Evolutionary conservation across 441 rosid species (phyloP), one percentile per base, ranked within the genome.

Genomic region (Capsella rubella): DNA sequence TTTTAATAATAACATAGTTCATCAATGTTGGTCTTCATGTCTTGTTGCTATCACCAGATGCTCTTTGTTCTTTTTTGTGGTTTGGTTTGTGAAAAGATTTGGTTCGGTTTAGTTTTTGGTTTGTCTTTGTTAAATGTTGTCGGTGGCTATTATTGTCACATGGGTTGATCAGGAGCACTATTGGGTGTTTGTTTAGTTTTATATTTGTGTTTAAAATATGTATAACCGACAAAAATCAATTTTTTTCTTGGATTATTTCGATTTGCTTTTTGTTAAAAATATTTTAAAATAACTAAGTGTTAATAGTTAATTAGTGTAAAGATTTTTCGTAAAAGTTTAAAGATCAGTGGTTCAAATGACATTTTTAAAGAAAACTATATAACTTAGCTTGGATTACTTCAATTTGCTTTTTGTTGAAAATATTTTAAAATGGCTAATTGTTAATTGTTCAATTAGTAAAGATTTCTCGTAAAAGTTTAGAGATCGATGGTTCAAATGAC

Each of bases 81-180:
- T 72, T 64, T 42, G 29, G 6, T 3, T 43, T 39, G 5, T 18
- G 10, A 1, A 53, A 43, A 18, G 1, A 0, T 28, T 42, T 0
- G 64, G 56, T 53, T 72, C 3, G 16, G 25, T 52, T 32, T 14
- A 45, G 35, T 25, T 62, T 64, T 72, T 56, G 32, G 31, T 56
- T 61, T 64, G 31, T 46, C 40, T 51, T 16, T 50, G 28, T 37
- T 75, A 49, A 69, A 54, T 45, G 3, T 72, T 62, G 67, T 62
- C 53, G 52, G 67, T 62, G 16, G 66, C 35, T 42, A 51, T 51
- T 3, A 51, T 45, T n/a, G n/a, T 47, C 74, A 70, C 74, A 70
- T 70, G 74, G 40, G 37, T 49, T 49, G 14, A 42, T 70, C 67
- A 58, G 67, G 43, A 35, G 16, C 74, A 69, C 57, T 34, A 69